These are phyloP conservation scores for Cutaneotrichosporon sp. DNA, from an alignment of 1,284 basidiomycete species.

Conservation along the genomic window DNA sequence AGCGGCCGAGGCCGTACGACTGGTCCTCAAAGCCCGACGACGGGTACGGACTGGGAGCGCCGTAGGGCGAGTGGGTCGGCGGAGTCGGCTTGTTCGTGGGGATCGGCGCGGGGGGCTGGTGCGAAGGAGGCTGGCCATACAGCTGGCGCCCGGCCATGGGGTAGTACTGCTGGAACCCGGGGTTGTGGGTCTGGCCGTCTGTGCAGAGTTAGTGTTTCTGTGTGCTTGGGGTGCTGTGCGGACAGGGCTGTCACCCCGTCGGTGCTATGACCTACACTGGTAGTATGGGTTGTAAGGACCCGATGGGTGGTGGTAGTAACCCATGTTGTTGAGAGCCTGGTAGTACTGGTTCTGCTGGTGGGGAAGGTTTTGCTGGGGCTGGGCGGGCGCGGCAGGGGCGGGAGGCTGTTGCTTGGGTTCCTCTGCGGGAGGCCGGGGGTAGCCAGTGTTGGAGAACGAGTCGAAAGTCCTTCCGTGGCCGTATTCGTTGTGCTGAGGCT, in stretches of 20 bases:
- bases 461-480: conserved; percentile 37
- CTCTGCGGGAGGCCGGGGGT: conserved; percentile 43
- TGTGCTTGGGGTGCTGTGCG: too few species aligned
- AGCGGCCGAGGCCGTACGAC: conserved; percentile 33
- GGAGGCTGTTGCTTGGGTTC: conserved; percentile 38
- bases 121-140: conserved; percentile 44
- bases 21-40: conserved; percentile 41
- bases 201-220: conserved; percentile 5
- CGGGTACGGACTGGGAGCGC: conserved; percentile 36
- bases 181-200: conserved; percentile 46
- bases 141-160: conserved; percentile 42
- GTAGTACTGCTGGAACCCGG: conserved; percentile 49
- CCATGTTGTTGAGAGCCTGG: conserved; percentile 43
- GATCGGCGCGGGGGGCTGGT: conserved; percentile 39
- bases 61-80: conserved; percentile 43
- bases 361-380: conserved; percentile 32
- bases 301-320: conserved; percentile 40
- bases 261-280: conserved; percentile 42
- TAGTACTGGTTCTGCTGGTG: conserved; percentile 47
- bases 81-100: conserved; percentile 36
- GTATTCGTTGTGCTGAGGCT: conserved; percentile 20
- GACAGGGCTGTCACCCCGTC: too few species aligned
- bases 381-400: conserved; percentile 34
- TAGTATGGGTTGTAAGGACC: conserved; percentile 51
- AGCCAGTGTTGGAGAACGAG: conserved; percentile 44